Conservation (phyloP, 2,329 filamentous ascomycete species). For the Didymella pomorum region DNA sequence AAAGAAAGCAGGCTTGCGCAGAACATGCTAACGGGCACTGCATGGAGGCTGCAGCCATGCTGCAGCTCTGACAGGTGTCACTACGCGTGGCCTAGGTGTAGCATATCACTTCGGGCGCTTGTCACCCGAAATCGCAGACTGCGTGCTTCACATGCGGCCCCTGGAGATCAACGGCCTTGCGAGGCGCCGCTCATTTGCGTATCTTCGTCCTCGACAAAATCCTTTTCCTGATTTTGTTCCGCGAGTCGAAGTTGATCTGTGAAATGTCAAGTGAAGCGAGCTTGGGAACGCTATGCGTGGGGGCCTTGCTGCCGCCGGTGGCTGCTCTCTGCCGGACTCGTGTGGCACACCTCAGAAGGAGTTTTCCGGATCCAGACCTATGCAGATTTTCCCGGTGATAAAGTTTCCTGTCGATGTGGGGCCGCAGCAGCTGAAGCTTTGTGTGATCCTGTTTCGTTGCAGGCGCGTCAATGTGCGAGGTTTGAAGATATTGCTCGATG, state of each 20-base stretch:
- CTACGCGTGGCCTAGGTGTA: background rate
- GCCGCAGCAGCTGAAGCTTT: constrained; percentile 3
- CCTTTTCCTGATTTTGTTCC: background rate
- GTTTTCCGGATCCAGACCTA: constrained; percentile 3
- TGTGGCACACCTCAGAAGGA: constrained; percentile 6
- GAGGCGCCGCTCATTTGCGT: background rate
- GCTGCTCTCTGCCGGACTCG: background rate
- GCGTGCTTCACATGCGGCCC: background rate
- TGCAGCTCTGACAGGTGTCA: constrained; percentile 9
- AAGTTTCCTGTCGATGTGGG: constrained; percentile 14
- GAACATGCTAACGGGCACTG: background rate
- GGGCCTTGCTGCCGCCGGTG: background rate
- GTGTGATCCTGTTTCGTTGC: background rate
- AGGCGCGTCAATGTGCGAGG: background rate
- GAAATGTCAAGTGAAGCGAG: background rate
- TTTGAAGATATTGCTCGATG: background rate
- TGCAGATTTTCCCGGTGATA: constrained; percentile 5
- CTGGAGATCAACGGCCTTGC: background rate
- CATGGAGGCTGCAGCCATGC: background rate
- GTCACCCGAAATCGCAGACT: background rate
- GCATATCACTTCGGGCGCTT: background rate
- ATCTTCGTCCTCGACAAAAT: background rate
- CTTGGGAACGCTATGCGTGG: constrained; percentile 7
- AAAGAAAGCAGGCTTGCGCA: background rate
- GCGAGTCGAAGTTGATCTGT: background rate